Evolutionary conservation across 2,329 filamentous ascomycete species (phyloP).

Genomic region (Colletotrichum filicis): DNA sequence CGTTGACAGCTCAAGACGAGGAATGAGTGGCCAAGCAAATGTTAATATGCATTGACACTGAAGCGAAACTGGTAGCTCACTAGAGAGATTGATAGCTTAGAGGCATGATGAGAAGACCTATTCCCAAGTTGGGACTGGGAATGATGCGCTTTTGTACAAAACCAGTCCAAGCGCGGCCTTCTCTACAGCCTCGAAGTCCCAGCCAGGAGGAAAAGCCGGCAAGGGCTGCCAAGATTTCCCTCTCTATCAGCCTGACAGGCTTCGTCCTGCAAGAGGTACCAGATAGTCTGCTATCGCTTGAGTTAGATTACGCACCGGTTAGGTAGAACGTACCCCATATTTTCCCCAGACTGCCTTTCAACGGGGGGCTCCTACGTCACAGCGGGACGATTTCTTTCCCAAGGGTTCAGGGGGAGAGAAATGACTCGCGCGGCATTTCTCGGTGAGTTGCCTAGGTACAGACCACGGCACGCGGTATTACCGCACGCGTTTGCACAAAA

Average conservation of each 20-base stretch:
- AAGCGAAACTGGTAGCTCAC: background rate
- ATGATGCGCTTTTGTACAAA: constrained; percentile 30
- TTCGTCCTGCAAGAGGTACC: constrained; percentile 10
- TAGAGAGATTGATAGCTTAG: background rate
- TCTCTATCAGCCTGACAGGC: constrained; percentile 20
- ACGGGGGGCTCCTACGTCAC: constrained; percentile 24
- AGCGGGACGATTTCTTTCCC: constrained; percentile 16
- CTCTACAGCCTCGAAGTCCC: background rate
- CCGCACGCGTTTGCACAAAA: background rate
- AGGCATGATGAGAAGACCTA: background rate
- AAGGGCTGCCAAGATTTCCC: constrained; percentile 22
- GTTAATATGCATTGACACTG: background rate
- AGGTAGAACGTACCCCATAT: constrained; percentile 13
- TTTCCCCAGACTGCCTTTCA: constrained; percentile 27
- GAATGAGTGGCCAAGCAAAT: background rate
- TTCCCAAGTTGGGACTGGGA: constrained; percentile 4
- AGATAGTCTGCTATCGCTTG: constrained; percentile 8
- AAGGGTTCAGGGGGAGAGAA: constrained; percentile 19
- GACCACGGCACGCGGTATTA: too few relatives aligned
- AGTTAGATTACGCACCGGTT: constrained; percentile 30
- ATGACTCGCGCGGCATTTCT: constrained; percentile 23
- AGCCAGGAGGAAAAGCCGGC: background rate
- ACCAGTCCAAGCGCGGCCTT: constrained; percentile 10
- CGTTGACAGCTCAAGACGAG: background rate
- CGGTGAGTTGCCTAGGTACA: background rate